These are phyloP conservation scores for Copromyces sp. DNA, from an alignment of 495 filamentous ascomycete genomes.

Conservation along the genomic window DNA sequence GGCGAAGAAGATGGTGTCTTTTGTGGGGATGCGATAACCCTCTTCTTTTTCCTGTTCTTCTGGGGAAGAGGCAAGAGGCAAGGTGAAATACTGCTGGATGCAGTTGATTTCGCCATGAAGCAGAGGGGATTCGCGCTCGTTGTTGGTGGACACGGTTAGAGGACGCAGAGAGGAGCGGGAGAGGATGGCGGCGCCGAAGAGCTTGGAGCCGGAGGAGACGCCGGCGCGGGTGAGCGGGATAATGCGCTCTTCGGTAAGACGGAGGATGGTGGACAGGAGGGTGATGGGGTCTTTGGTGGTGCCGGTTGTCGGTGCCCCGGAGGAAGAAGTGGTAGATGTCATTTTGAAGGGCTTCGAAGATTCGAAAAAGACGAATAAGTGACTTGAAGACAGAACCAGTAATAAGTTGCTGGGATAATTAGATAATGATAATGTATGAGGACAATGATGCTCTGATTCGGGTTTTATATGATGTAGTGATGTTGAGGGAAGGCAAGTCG, in stretches of 20 bases:
- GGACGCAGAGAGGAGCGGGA: slow-evolving; percentile 15
- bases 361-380: background rate
- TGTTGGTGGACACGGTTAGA: slow-evolving; percentile 28
- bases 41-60: background rate
- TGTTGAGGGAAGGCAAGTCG: background rate
- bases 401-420: background rate
- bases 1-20: slow-evolving; percentile 32
- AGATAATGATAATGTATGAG: background rate
- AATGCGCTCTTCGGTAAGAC: slow-evolving; percentile 20
- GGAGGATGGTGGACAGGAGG: slow-evolving; percentile 24
- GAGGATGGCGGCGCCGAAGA: slow-evolving; percentile 33
- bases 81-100: slow-evolving; percentile 32
- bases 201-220: slow-evolving; percentile 28
- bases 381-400: background rate
- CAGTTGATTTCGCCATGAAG: slow-evolving; percentile 37
- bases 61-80: slow-evolving; percentile 12
- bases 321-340: background rate
- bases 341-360: background rate
- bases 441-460: background rate
- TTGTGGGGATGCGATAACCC: slow-evolving; percentile 6
- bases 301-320: background rate
- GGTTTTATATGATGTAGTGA: background rate
- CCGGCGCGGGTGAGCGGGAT: slow-evolving; percentile 26
- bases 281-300: slow-evolving; percentile 11
- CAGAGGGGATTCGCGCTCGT: slow-evolving; percentile 27